Evolutionary conservation across 2,329 filamentous ascomycete species (phyloP).

Genomic region (Monosporascus sp.): DNA sequence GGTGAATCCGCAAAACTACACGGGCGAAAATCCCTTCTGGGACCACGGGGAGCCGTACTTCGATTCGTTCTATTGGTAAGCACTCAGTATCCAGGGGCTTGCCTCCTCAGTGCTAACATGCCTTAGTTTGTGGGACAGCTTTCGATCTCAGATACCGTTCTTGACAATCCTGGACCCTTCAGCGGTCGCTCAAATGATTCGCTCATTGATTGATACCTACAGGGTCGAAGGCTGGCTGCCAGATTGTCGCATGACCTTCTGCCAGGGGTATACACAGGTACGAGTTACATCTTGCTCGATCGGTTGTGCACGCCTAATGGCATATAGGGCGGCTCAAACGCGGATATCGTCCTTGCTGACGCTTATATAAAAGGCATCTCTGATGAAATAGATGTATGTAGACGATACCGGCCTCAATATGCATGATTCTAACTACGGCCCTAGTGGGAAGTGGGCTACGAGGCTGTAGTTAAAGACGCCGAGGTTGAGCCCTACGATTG

Average conservation of each 20-base stretch:
- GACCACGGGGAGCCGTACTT: slow-evolving; percentile 64
- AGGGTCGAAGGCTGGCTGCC: slow-evolving; percentile 65
- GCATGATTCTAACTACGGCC: slow-evolving; percentile 9
- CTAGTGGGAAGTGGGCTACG: slow-evolving; percentile 63
- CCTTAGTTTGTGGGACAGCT: slow-evolving; percentile 62
- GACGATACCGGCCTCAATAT: background rate
- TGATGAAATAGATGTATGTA: slow-evolving; percentile 45
- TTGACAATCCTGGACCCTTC: slow-evolving; percentile 63
- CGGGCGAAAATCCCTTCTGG: slow-evolving; percentile 68
- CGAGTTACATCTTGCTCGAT: background rate
- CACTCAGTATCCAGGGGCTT: background rate
- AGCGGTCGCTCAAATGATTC: slow-evolving; percentile 61
- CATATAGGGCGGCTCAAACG: slow-evolving; percentile 65
- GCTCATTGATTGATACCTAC: slow-evolving; percentile 69
- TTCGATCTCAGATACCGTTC: slow-evolving; percentile 64
- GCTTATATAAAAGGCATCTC: slow-evolving; percentile 62
- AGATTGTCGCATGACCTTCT: slow-evolving; percentile 72
- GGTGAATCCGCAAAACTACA: slow-evolving; percentile 71
- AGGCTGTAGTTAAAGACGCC: slow-evolving; percentile 68
- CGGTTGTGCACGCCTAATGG: slow-evolving; percentile 5
- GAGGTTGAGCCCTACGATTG: slow-evolving; percentile 67
- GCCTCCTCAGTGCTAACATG: background rate
- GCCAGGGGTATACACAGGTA: slow-evolving; percentile 65
- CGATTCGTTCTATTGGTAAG: slow-evolving; percentile 68
- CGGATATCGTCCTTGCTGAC: slow-evolving; percentile 64